Percentiles rank a stretch among this genome's conserved stretches.
These are phyloP conservation scores for Pyrenophora seminiperda DNA, from an alignment of 2,329 filamentous ascomycete species.

Conservation along the genomic window DNA sequence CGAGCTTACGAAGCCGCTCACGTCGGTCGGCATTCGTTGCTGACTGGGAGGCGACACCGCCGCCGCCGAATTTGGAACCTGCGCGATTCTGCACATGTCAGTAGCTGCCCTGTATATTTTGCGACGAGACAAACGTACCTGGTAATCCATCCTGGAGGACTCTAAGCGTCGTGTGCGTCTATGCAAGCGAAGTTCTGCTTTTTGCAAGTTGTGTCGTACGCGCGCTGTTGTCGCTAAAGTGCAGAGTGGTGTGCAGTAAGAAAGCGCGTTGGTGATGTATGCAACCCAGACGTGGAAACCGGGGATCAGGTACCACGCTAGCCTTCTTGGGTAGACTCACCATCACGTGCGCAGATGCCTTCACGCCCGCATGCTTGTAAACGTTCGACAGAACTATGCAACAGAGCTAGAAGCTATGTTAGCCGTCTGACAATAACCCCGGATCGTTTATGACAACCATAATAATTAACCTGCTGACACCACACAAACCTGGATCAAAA, in stretches of 20 bases:
- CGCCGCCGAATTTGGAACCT: conserved; percentile 96
- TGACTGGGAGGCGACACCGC: conserved; percentile 90
- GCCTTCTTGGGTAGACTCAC: conserved; percentile 13
- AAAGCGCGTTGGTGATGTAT: conserved; percentile 18
- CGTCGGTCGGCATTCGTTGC: conserved; percentile 96
- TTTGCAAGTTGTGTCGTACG: conserved; percentile 2
- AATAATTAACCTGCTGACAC: not conserved
- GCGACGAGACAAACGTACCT: conserved; percentile 44
- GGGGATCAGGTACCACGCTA: conserved; percentile 25
- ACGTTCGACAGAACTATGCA: too few species aligned
- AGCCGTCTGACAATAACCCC: too few species aligned
- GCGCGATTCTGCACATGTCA: conserved; percentile 73
- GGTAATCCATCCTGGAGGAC: conserved; percentile 55
- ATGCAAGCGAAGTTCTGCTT: not conserved
- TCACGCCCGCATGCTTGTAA: conserved; percentile 1
- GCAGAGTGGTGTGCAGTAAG: not conserved
- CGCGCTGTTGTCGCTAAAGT: not conserved
- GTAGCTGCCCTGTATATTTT: conserved; percentile 11
- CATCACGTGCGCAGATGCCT: conserved; percentile 16
- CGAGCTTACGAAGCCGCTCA: conserved; percentile 95
- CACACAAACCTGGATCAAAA: not conserved
- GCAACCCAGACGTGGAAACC: conserved; percentile 22
- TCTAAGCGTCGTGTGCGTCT: conserved; percentile 2
- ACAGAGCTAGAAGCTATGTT: too few species aligned
- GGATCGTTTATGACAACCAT: not conserved